phyloP scores from a whole-genome alignment of 352 stramenopile species.

The Globisporangium spinosum region DNA sequence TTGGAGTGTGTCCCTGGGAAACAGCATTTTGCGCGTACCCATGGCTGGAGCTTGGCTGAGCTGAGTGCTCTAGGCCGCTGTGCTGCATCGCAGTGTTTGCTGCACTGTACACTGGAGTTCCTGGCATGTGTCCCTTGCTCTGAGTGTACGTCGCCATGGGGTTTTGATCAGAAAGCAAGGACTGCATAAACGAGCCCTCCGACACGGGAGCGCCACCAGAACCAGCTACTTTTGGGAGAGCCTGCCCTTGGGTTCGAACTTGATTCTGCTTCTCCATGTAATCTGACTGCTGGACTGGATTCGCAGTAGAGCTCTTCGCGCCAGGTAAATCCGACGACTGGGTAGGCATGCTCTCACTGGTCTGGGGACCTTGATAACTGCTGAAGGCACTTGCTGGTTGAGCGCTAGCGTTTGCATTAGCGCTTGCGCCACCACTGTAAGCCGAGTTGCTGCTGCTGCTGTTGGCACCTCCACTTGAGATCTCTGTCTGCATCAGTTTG shows the following conservation, averaged over 20 bases:
- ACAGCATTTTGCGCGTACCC: constrained; percentile 5
- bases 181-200: constrained; percentile 42
- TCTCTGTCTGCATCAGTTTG: constrained; percentile 56
- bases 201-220: constrained; percentile 3
- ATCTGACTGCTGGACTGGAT: not conserved
- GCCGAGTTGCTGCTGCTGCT: not conserved
- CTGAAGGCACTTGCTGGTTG: not conserved
- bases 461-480: constrained; percentile 5
- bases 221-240: constrained; percentile 3
- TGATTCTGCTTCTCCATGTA: constrained; percentile 13
- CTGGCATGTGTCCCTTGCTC: constrained; percentile 10
- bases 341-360: not conserved
- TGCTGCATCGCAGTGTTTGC: constrained; percentile 10
- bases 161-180: constrained; percentile 30
- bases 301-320: not conserved
- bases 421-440: not conserved
- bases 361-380: constrained; percentile 10
- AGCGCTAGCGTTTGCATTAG: not conserved
- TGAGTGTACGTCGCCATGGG: constrained; percentile 17
- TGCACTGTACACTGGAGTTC: constrained; percentile 7
- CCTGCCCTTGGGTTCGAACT: constrained; percentile 9
- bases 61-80: constrained; percentile 3
- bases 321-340: not conserved
- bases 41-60: constrained; percentile 6
- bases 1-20: constrained; percentile 9